Evolutionary conservation across 2,329 filamentous ascomycete species (phyloP).

Genomic region (Neocucurbitaria cava): DNA sequence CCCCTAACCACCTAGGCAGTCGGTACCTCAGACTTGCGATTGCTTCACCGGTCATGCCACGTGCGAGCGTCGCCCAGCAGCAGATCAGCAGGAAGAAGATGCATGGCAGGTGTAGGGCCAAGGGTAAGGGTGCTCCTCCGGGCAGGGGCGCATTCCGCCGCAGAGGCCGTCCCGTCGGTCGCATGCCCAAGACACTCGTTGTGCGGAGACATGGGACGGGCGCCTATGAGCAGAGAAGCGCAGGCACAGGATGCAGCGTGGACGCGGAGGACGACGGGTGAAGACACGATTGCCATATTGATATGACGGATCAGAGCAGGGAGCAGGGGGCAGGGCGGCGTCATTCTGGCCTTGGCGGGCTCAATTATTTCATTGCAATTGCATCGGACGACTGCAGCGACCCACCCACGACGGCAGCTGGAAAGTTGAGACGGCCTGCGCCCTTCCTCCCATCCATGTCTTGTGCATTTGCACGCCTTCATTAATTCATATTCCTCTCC

Average conservation of each 20-base stretch:
- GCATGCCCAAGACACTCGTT: slow-evolving; percentile 44
- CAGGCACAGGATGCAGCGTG: neutral
- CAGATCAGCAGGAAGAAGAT: slow-evolving; percentile 37
- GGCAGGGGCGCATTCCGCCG: slow-evolving; percentile 32
- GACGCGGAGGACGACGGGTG: slow-evolving; percentile 5
- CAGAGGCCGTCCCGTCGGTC: slow-evolving; percentile 42
- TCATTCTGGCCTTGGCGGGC: neutral
- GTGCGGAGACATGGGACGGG: slow-evolving; percentile 43
- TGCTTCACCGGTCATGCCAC: slow-evolving; percentile 55
- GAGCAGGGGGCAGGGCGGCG: neutral
- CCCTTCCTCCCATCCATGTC: slow-evolving; percentile 17
- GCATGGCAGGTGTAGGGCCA: slow-evolving; percentile 39
- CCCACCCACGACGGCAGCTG: neutral
- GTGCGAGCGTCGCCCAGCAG: slow-evolving; percentile 42
- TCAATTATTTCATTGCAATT: slow-evolving; percentile 12
- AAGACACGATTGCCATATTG: slow-evolving; percentile 25
- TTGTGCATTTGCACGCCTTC: slow-evolving; percentile 9
- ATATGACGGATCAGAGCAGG: neutral
- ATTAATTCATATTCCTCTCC: slow-evolving; percentile 24
- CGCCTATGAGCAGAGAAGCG: slow-evolving; percentile 1
- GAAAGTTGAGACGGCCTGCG: neutral
- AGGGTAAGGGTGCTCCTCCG: slow-evolving; percentile 27
- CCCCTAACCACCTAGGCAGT: too few species aligned
- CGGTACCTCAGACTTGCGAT: slow-evolving; percentile 47
- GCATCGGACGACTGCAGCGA: slow-evolving; percentile 1